A percentile compares a stretch with the other conserved stretches of the same genome.
phyloP scores from a whole-genome alignment of 805 yeast genomes.

The Pichia manshurica region DNA sequence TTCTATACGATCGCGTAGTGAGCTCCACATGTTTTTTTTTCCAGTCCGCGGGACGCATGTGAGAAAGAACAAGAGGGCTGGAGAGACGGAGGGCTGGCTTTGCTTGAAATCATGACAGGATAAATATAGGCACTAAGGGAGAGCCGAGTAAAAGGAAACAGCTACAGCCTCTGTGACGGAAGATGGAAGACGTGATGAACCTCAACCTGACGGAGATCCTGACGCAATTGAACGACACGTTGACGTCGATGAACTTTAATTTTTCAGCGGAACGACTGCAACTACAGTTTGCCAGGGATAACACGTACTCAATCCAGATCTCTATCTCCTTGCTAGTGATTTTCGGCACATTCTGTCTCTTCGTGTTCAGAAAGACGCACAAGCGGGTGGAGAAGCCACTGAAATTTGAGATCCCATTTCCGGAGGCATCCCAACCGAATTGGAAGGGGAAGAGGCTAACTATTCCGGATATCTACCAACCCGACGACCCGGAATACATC shows the following conservation, averaged over 20 bases:
- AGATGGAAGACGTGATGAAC: not conserved
- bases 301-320: slow-evolving; percentile 25
- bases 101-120: no score
- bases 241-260: slow-evolving; percentile 19
- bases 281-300: slow-evolving; percentile 8
- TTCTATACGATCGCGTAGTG: no score
- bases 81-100: no score
- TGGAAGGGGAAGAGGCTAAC: slow-evolving; percentile 85
- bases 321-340: slow-evolving; percentile 27
- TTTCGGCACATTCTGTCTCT: slow-evolving; percentile 20
- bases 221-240: slow-evolving; percentile 21
- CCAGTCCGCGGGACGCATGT: no score
- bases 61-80: no score
- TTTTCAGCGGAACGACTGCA: slow-evolving; percentile 7
- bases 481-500: slow-evolving; percentile 60
- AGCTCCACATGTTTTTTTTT: no score
- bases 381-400: slow-evolving; percentile 30
- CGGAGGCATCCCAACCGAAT: slow-evolving; percentile 76
- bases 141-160: no score
- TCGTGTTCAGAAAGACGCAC: slow-evolving; percentile 21
- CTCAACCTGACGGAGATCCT: slow-evolving; percentile 20
- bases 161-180: no score
- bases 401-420: slow-evolving; percentile 52
- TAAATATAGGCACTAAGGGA: no score
- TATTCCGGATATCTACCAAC: slow-evolving; percentile 53